These are phyloP conservation scores for Deuterostichococcus epilithicus DNA, from an alignment of 139 green algal species.

Conservation along the genomic window DNA sequence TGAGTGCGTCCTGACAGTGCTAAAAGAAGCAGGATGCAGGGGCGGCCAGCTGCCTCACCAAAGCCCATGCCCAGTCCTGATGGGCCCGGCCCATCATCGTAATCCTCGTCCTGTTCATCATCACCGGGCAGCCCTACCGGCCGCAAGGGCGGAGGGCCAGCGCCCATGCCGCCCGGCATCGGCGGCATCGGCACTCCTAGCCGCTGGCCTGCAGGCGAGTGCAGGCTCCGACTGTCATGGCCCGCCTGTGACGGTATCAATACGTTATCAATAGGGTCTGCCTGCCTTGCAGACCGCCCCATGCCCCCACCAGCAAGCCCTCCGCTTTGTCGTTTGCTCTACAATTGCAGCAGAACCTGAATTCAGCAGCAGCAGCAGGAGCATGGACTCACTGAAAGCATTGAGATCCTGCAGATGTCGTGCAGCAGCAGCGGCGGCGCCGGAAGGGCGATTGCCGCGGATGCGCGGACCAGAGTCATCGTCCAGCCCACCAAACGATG, in stretches of 20 bases:
- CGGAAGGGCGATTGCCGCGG: background rate
- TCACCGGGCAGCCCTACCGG: too few relatives aligned
- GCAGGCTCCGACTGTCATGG: too few relatives aligned
- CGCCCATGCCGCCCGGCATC: background rate
- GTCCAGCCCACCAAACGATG: conserved; percentile 6
- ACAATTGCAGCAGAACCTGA: too few relatives aligned
- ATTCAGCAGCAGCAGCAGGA: background rate
- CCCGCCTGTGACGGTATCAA: too few relatives aligned
- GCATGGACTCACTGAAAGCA: background rate
- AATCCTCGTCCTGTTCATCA: background rate
- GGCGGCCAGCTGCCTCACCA: background rate
- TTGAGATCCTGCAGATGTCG: background rate
- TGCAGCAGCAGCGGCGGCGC: too few relatives aligned
- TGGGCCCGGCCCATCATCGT: background rate
- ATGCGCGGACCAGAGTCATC: conserved; percentile 6
- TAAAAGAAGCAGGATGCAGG: too few relatives aligned
- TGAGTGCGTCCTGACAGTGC: too few relatives aligned
- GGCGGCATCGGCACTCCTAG: background rate
- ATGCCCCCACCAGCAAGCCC: too few relatives aligned
- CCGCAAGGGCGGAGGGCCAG: too few relatives aligned
- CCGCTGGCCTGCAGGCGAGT: background rate
- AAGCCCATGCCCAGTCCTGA: background rate
- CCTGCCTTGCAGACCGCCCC: too few relatives aligned
- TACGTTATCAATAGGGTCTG: too few relatives aligned
- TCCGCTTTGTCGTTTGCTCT: too few relatives aligned